Base-by-base conservation (phyloP, 1,284 basidiomycete species). In the Quambalaria eucalypti region DNA sequence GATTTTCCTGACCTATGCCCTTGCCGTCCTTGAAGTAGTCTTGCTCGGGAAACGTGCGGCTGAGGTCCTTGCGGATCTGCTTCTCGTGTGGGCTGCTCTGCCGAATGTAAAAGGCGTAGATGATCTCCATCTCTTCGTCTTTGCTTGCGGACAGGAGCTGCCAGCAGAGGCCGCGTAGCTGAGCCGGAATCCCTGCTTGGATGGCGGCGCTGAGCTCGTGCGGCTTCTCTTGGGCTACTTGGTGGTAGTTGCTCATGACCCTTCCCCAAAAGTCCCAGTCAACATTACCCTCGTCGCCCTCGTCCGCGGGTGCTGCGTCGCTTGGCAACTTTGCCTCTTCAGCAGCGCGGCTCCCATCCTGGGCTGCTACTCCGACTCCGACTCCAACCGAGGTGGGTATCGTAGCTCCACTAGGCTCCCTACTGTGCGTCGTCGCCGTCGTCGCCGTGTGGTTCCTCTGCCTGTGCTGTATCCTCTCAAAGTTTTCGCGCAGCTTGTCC, bases 31-130 rank as follows among this genome's bases (percentile, higher is more conserved):
- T 88, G 77, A 97, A 98, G 78, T 90, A 96, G 48, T 89, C 87
- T 73, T 97, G 91, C 70, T 91, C 87, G n/a, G 93, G 95, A 76
- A 98, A 97, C 1, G 93, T 98, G 81, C 93, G 82, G 65, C 86
- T 33, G 14, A 98, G 80, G 76, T 98, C 93, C 54, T 93, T 84
- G 36, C 83, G 82, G 53, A 98, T 98, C 2, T 90, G 84, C 74
- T 97, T 97, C 74, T 98, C 95, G 67, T 97, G 90, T 10, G 84
- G 77, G 63, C 87, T 92, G 0, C 81, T 79, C 67, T 89, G 85
- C 76, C 90, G 93, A 51, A 98, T 77, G 23, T 96, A 80, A 40
- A 60, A 81, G 44, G 91, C 80, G 78, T 98, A 99, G 16, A 85
- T 83, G 57, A 81, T 81, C 77, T 98, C 95, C 23, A 97, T 81